Evolutionary conservation across 176 grass and related monocot genomes (phyloP).

Genomic region (Panicum miliaceum): DNA sequence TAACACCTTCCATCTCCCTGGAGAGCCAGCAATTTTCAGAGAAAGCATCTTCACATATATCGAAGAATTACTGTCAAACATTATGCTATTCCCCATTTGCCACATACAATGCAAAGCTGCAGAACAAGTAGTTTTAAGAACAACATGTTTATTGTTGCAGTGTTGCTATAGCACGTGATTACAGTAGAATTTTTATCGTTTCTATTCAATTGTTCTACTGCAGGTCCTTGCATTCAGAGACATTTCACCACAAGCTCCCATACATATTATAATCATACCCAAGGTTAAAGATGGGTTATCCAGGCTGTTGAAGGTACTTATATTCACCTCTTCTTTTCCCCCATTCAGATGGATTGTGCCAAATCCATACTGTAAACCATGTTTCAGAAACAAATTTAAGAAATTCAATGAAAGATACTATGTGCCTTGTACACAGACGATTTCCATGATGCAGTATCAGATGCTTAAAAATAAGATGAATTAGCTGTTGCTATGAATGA

Average conservation of each 20-base stretch:
- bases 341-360: neutral
- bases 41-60: neutral
- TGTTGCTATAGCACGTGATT: neutral
- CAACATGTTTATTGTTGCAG: neutral
- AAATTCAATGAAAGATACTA: neutral
- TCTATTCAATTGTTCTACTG: neutral
- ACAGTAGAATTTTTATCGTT: neutral
- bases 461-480: slow-evolving; percentile 1
- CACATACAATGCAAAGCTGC: neutral
- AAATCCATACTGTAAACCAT: neutral
- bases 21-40: neutral
- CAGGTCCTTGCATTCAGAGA: slow-evolving; percentile 86
- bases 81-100: neutral
- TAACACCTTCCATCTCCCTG: neutral
- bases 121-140: neutral
- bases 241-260: slow-evolving; percentile 74
- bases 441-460: neutral
- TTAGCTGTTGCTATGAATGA: neutral
- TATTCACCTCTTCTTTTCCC: neutral
- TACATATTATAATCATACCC: slow-evolving; percentile 69
- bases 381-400: neutral
- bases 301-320: slow-evolving; percentile 57
- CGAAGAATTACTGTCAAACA: neutral
- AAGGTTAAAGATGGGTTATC: slow-evolving; percentile 78
- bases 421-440: neutral